Percentiles rank a stretch among this genome's conserved stretches.
These are phyloP conservation scores for Mycena pura DNA, from an alignment of 768 basidiomycete genomes.

Conservation along the genomic window DNA sequence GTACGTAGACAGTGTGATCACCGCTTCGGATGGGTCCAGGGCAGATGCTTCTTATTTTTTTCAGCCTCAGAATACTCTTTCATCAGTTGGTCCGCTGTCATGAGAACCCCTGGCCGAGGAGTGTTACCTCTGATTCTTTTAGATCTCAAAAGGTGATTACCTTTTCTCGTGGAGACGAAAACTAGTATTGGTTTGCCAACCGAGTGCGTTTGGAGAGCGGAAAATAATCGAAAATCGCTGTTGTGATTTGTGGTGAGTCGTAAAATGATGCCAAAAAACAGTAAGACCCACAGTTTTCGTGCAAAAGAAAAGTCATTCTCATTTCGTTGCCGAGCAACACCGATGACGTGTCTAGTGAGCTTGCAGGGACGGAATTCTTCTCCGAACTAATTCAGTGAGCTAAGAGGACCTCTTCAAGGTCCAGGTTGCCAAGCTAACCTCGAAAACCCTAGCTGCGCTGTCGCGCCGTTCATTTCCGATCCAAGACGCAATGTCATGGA, in stretches of 20 bases:
- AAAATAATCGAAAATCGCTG: slow-evolving; percentile 71
- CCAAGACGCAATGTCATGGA: slow-evolving; percentile 89
- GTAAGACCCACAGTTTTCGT: slow-evolving; percentile 54
- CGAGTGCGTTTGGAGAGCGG: slow-evolving; percentile 74
- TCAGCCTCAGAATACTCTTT: slow-evolving; percentile 71
- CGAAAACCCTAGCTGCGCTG: slow-evolving; percentile 67
- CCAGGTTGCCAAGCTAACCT: slow-evolving; percentile 52
- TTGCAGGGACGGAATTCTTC: slow-evolving; percentile 92
- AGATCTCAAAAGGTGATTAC: slow-evolving; percentile 40
- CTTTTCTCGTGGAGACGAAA: slow-evolving; percentile 90
- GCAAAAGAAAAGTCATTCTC: slow-evolving; percentile 85
- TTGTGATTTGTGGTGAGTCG: not conserved
- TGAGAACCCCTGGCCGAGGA: slow-evolving; percentile 53
- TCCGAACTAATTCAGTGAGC: slow-evolving; percentile 68
- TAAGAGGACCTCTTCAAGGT: not conserved
- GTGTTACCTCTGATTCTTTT: not conserved
- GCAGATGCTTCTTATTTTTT: slow-evolving; percentile 55
- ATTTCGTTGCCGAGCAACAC: slow-evolving; percentile 63
- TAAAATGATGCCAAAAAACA: not conserved
- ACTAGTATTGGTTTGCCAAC: slow-evolving; percentile 85
- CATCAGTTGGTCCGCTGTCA: slow-evolving; percentile 78
- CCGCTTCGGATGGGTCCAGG: slow-evolving; percentile 74
- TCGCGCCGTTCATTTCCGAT: slow-evolving; percentile 57
- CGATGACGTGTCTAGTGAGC: slow-evolving; percentile 74
- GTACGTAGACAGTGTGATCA: slow-evolving; percentile 30